phyloP scores from a whole-genome alignment of 2,329 filamentous ascomycete genomes.

The Rhynchosporium secalis region DNA sequence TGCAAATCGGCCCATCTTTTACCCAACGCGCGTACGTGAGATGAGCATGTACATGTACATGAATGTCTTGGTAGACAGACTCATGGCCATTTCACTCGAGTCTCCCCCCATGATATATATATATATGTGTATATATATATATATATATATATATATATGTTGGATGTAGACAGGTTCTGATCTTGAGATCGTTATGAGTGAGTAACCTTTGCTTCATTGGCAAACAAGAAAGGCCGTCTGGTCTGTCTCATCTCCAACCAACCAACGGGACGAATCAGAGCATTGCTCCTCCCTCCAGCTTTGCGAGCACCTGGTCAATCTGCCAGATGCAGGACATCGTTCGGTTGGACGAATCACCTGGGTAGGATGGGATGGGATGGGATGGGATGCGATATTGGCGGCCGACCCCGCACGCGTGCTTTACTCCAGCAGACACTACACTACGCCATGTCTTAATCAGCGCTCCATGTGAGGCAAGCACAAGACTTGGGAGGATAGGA shows the following conservation, averaged over 20 bases:
- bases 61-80: not conserved
- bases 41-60: not conserved
- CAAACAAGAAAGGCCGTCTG: constrained; percentile 14
- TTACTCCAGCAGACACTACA: not conserved
- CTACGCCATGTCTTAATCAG: constrained; percentile 5
- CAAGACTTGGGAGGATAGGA: not conserved
- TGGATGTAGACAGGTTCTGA: too few species aligned
- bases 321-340: not conserved
- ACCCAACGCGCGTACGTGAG: not conserved
- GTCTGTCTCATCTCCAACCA: not conserved
- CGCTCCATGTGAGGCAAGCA: not conserved
- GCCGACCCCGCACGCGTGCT: not conserved
- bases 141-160: too few species aligned
- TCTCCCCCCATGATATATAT: not conserved
- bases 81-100: not conserved
- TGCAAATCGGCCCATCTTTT: not conserved
- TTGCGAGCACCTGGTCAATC: not conserved
- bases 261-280: not conserved
- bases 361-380: not conserved
- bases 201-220: not conserved
- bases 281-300: not conserved
- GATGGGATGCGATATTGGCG: not conserved
- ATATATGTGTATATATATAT: too few species aligned
- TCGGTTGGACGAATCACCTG: not conserved
- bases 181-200: too few species aligned